These are phyloP conservation scores for Laguncularia racemosa DNA, from an alignment of 345 rosid species.

Conservation along the genomic window DNA sequence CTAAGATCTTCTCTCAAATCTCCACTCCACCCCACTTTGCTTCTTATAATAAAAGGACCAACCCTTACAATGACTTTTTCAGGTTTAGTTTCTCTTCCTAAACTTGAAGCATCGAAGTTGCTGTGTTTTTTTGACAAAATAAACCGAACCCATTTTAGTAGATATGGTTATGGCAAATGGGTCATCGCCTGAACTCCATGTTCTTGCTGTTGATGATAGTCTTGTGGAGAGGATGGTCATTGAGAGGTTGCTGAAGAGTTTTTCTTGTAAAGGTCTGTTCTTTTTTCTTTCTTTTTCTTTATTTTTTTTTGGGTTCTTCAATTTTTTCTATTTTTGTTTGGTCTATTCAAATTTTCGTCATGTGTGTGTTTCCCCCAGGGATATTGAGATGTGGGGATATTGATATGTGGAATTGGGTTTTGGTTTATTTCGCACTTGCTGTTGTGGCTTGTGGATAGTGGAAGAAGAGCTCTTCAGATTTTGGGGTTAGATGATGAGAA, in stretches of 20 bases:
- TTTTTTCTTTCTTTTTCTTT: not conserved
- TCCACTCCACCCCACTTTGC: too few species aligned
- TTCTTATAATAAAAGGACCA: too few species aligned
- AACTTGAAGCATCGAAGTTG: too few species aligned
- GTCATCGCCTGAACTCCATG: constrained; percentile 55
- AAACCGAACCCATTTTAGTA: too few species aligned
- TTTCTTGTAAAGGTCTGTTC: constrained; percentile 67
- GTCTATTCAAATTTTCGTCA: not conserved
- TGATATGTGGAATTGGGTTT: not conserved
- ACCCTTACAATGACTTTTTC: too few species aligned
- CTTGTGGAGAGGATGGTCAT: constrained; percentile 71
- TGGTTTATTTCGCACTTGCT: constrained; percentile 21
- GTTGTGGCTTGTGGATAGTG: constrained; percentile 30
- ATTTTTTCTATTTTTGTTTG: not conserved
- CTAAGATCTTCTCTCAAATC: too few species aligned
- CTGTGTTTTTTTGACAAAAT: too few species aligned
- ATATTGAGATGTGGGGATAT: too few species aligned
- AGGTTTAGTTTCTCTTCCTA: too few species aligned
- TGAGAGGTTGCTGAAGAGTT: constrained; percentile 62
- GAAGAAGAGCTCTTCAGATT: constrained; percentile 22
- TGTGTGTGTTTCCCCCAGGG: not conserved
- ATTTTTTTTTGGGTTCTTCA: too few species aligned
- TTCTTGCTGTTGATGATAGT: constrained; percentile 94
- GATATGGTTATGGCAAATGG: not conserved
- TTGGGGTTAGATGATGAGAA: constrained; percentile 30